A percentile compares a stretch with the other conserved stretches of the same genome.
Evolutionary conservation across 2,329 filamentous ascomycete species (phyloP).

Genomic region (Decorospora gaudefroyi): DNA sequence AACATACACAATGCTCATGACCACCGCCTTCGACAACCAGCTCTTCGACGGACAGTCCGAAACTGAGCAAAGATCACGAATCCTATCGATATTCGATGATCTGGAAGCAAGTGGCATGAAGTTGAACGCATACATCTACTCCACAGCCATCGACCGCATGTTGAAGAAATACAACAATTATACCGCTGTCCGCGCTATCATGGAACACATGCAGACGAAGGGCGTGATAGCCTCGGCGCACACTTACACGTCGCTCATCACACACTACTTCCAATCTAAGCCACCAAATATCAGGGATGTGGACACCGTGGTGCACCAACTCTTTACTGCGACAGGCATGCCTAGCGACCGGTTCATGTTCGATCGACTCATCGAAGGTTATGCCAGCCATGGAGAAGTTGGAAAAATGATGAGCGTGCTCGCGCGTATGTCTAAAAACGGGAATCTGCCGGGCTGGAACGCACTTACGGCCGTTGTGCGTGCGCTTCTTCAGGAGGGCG

Average conservation of each 20-base stretch:
- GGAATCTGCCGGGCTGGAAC: conserved; percentile 51
- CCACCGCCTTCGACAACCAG: conserved; percentile 59
- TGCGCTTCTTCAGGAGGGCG: conserved; percentile 45
- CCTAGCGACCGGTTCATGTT: conserved; percentile 64
- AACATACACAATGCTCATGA: conserved; percentile 75
- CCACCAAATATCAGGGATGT: conserved; percentile 65
- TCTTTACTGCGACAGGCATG: conserved; percentile 40
- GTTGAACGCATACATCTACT: conserved; percentile 67
- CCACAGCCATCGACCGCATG: conserved; percentile 69
- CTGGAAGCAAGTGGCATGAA: conserved; percentile 63
- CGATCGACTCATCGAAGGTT: conserved; percentile 71
- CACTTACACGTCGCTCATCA: conserved; percentile 75
- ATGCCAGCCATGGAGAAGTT: conserved; percentile 60
- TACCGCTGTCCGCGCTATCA: conserved; percentile 61
- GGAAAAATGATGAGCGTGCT: conserved; percentile 52
- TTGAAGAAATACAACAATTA: conserved; percentile 56
- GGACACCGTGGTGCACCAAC: conserved; percentile 60
- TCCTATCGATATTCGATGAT: conserved; percentile 59
- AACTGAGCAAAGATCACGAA: conserved; percentile 57
- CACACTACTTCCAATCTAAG: conserved; percentile 64
- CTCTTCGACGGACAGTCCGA: conserved; percentile 50
- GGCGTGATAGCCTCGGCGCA: conserved; percentile 62
- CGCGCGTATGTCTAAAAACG: conserved; percentile 45
- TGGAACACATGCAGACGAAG: conserved; percentile 63
- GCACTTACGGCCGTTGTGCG: conserved; percentile 48